Base-by-base conservation (phyloP, 768 basidiomycete genomes). In the Agrocybe pediades region DNA sequence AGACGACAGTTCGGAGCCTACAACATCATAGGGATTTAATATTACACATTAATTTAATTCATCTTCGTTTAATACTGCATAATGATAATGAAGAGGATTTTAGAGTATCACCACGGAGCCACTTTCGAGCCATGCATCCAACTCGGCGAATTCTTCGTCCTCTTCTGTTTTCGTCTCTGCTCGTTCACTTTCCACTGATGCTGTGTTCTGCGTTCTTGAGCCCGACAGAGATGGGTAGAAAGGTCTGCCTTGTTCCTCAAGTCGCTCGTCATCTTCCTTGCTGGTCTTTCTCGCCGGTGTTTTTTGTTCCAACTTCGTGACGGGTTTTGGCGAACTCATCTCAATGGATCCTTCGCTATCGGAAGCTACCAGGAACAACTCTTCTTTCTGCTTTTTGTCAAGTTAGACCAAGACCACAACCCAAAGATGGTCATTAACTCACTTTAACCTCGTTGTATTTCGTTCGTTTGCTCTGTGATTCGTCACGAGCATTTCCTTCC, bases 51-150 rank as follows among this genome's bases (percentile, higher is more conserved):
- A 51, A 47, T 49, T 19, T 55, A 48, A 21, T 53, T 52, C 30
- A 47, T 19, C 44, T n/a, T 21, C 40, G 36, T 36, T 27, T 23
- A 47, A 29, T 51, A 55, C 45, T 39, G 19, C 49, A 48, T 52
- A 56, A 50, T 21, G 51, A 23, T n/a, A 29, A 41, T 21, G n/a
- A 30, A 26, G 2, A 16, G 24, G 30, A 23, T 41, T 27, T 21
- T n/a, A 41, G 19, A 45, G 48, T 51, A 87, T 82, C 40, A 81
- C 76, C 1, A 89, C 82, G 2, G 81, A 77, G 24, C 79, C 86
- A 62, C 87, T 87, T 25, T 80, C 73, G 59, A 90, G 66, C 86
- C 86, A 91, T 41, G 75, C 81, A 54, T 88, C 84, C 24, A 91
- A 74, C 57, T 86, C 86, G 4, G 80, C 85, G 45, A 88, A 75